Evolutionary conservation across 1,139 yeast species (phyloP).

Genomic region (Ashbya aceris): DNA sequence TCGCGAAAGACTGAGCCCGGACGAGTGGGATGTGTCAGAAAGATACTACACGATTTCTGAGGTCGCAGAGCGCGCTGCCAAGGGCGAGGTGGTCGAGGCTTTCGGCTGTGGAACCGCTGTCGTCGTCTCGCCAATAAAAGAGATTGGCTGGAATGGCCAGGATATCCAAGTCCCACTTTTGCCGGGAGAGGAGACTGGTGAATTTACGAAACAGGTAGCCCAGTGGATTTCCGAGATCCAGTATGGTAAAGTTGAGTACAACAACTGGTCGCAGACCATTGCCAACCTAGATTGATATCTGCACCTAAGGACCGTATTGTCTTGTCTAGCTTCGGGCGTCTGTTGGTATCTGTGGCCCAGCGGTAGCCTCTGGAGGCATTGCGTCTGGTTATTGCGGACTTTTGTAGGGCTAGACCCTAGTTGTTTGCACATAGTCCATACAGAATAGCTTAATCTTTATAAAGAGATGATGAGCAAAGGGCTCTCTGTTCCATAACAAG

Average conservation of each 20-base stretch:
- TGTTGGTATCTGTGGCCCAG: too few relatives aligned
- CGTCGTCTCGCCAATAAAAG: conserved; percentile 85
- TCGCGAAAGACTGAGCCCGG: conserved; percentile 58
- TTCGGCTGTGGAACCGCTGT: conserved; percentile 99
- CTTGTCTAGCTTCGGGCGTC: too few relatives aligned
- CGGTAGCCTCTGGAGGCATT: too few relatives aligned
- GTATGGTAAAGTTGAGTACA: conserved; percentile 68
- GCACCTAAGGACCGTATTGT: too few relatives aligned
- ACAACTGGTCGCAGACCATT: conserved; percentile 31
- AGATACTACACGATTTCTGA: conserved; percentile 76
- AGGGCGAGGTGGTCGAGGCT: conserved; percentile 84
- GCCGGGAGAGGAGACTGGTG: conserved; percentile 72
- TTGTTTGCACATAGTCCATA: too few relatives aligned
- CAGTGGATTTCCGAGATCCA: conserved; percentile 84
- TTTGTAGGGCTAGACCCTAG: too few relatives aligned
- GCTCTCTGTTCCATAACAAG: too few relatives aligned
- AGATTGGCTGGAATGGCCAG: conserved; percentile 69
- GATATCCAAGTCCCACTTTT: conserved; percentile 67
- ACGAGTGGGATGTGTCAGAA: conserved; percentile 74
- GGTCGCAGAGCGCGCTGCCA: conserved; percentile 62
- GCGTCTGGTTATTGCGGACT: too few relatives aligned
- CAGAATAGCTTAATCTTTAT: too few relatives aligned
- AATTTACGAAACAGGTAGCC: conserved; percentile 63
- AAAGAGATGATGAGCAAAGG: too few relatives aligned
- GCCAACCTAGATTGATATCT: neutral